These are phyloP conservation scores for Graphium sp. DNA, from an alignment of 2,329 filamentous ascomycete species.

Conservation along the genomic window DNA sequence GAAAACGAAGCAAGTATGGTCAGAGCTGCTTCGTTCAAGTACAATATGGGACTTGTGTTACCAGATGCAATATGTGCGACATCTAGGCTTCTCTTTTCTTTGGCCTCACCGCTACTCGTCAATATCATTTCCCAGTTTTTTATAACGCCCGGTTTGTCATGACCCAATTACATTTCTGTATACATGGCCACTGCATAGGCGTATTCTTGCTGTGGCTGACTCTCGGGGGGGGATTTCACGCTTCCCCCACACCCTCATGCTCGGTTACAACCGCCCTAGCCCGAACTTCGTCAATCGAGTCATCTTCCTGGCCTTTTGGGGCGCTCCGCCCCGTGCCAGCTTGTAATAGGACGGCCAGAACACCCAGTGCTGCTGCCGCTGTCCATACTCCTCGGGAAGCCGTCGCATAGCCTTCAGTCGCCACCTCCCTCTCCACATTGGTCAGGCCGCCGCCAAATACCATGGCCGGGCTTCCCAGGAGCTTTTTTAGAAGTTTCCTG, in stretches of 20 bases:
- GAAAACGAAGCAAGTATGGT: too few species aligned
- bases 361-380: constrained; percentile 23
- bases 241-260: constrained; percentile 15
- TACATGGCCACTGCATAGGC: too few species aligned
- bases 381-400: constrained; percentile 28
- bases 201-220: too few species aligned
- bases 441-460: constrained; percentile 25
- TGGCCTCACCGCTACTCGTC: too few species aligned
- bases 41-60: too few species aligned
- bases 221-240: too few species aligned
- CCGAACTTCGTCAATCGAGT: constrained; percentile 15
- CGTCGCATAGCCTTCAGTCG: constrained; percentile 27
- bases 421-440: constrained; percentile 22
- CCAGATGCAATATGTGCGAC: too few species aligned
- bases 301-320: constrained; percentile 36
- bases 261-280: constrained; percentile 11
- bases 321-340: constrained; percentile 32
- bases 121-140: too few species aligned
- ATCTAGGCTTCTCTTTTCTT: too few species aligned
- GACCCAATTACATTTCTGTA: too few species aligned
- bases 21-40: too few species aligned
- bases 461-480: constrained; percentile 32
- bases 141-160: too few species aligned
- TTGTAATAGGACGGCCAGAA: constrained; percentile 28
- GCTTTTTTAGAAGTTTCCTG: constrained; percentile 21